Base-by-base conservation (phyloP, 768 basidiomycete species). In the Russula emetica region DNA sequence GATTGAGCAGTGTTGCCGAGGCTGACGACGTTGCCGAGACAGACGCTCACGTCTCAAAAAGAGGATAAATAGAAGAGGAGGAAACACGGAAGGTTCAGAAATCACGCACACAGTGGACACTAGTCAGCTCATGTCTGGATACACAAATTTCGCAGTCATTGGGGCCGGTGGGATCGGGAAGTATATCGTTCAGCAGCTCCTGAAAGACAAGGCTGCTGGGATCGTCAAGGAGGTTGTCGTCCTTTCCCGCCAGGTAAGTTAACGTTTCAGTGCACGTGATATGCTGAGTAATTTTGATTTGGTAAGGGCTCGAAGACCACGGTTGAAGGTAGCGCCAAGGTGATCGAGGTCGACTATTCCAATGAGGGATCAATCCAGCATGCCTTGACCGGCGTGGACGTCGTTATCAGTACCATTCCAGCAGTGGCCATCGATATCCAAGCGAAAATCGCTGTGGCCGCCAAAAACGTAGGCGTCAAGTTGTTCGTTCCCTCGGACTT, bases 251-350 rank as follows among this genome's bases (percentile, higher is more conserved):
- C 55, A 55, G 52, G 67, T 67, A 53, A 4, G 3, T 4, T 30
- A 30, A 30, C 3, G 3, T 30, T 44, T n/a, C 20, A 20, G 44
- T n/a, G 9, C 9, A n/a, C 45, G 22, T n/a, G 22, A 47, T 47
- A 47, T 47, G 22, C 11, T 47, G 45, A 47, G 44, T 45, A 45
- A n/a, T 9, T n/a, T 45, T 45, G 10, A n/a, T 20, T 36, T 45
- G n/a, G 3, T 32, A 55, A 67, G 60, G 72, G 72, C 55, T 74
- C 72, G 9, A 70, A 72, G n/a, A 68, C 57, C 14, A 55, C 66
- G 40, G 13, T 45, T 13, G n/a, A 47, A 47, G 45, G 45, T 2
- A 5, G 5, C 22, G 45, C 22, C 22, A 47, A 47, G n/a, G 45
- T 47, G 45, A 47, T 47, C 10, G 22, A 47, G 45, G 45, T 47